Evolutionary conservation across 441 rosid genomes (phyloP).

Genomic region (Bocquillonia castaneifolia): DNA sequence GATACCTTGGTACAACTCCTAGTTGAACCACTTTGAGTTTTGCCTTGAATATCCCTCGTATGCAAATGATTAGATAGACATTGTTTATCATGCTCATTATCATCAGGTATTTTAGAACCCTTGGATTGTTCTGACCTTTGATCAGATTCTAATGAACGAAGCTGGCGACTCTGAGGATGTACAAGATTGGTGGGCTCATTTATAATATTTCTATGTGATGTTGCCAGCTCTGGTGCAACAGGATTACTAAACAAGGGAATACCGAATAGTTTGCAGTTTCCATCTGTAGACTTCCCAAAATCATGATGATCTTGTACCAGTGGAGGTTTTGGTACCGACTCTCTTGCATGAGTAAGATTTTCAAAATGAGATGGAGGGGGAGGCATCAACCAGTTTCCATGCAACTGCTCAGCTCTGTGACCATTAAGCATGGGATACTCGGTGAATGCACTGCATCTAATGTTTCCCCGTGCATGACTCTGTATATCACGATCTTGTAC

Average conservation of each 20-base stretch:
- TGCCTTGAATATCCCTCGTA: constrained; percentile 44
- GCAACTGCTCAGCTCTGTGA: constrained; percentile 45
- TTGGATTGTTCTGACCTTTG: constrained; percentile 47
- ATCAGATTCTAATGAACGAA: constrained; percentile 32
- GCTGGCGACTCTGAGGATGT: constrained; percentile 32
- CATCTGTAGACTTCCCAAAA: constrained; percentile 40
- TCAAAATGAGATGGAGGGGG: constrained; percentile 54
- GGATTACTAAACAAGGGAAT: constrained; percentile 55
- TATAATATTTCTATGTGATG: constrained; percentile 26
- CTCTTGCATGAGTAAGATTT: constrained; percentile 41
- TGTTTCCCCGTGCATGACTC: constrained; percentile 43
- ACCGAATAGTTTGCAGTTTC: constrained; percentile 86
- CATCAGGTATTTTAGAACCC: constrained; percentile 44
- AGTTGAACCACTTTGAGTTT: constrained; percentile 40
- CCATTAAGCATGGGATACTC: constrained; percentile 50
- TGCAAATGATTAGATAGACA: constrained; percentile 32
- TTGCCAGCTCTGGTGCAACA: constrained; percentile 36
- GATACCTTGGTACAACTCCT: constrained; percentile 83
- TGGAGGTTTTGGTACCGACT: constrained; percentile 31
- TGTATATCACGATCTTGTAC: constrained; percentile 34
- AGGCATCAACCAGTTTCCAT: constrained; percentile 62
- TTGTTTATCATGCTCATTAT: constrained; percentile 47
- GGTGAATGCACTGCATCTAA: constrained; percentile 38
- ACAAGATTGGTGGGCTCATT: constrained; percentile 26
- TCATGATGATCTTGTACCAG: constrained; percentile 41